Evolutionary conservation across 1,284 basidiomycete species (phyloP).

Genomic region (Ceratobasidium papillatum): DNA sequence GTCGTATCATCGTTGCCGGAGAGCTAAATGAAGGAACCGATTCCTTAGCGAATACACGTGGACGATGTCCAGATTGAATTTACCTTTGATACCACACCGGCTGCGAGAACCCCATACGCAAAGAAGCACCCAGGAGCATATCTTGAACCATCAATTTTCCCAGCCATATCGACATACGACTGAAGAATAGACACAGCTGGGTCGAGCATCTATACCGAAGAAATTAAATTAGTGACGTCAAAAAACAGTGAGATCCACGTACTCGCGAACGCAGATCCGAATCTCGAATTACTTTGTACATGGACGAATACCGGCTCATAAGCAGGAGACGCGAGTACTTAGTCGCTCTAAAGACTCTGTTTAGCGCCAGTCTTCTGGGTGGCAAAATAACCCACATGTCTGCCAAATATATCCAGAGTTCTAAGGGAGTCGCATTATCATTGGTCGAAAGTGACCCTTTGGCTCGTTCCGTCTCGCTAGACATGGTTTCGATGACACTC

Average conservation of each 20-base stretch:
- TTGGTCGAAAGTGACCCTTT: not conserved
- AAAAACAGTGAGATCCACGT: slow-evolving; percentile 6
- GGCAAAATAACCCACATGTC: slow-evolving; percentile 5
- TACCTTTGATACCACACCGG: slow-evolving; percentile 19
- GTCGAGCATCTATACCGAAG: slow-evolving; percentile 19
- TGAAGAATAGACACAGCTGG: slow-evolving; percentile 17
- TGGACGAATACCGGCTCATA: not conserved
- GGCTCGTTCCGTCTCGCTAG: not conserved
- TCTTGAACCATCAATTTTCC: not conserved
- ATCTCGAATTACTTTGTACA: not conserved
- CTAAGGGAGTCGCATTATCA: not conserved
- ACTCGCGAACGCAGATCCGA: slow-evolving; percentile 4
- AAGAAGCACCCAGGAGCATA: slow-evolving; percentile 27
- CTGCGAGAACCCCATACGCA: slow-evolving; percentile 15
- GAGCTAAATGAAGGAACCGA: not conserved
- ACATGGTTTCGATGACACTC: not conserved
- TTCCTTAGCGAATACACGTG: not conserved
- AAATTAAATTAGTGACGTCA: not conserved
- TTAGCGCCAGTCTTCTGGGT: not conserved
- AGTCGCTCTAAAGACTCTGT: not conserved
- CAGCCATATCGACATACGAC: slow-evolving; percentile 4
- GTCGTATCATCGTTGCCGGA: not conserved
- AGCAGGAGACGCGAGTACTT: slow-evolving; percentile 25
- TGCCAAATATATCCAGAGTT: slow-evolving; percentile 20
- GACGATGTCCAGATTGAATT: not conserved